phyloP scores from a whole-genome alignment of 1,139 yeast genomes.

The Pichia sp. region DNA sequence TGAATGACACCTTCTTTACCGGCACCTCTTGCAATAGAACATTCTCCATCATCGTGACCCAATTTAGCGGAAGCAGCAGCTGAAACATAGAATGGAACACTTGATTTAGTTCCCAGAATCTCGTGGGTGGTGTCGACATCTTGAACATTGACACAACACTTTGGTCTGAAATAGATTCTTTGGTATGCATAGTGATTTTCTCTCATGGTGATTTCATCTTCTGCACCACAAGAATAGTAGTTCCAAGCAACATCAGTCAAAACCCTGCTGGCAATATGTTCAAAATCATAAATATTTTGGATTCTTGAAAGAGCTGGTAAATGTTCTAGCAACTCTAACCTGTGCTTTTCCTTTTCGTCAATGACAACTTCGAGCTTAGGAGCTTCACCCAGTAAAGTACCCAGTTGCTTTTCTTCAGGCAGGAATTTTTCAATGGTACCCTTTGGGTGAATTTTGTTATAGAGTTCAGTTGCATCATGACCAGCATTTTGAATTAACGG shows the following conservation, averaged over 20 bases:
- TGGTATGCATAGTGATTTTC: slow-evolving; percentile 30
- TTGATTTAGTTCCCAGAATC: slow-evolving; percentile 38
- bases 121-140: slow-evolving; percentile 28
- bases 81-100: slow-evolving; percentile 60
- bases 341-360: slow-evolving; percentile 27
- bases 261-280: slow-evolving; percentile 26
- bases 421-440: slow-evolving; percentile 37
- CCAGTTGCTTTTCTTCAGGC: slow-evolving; percentile 28
- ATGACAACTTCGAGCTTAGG: slow-evolving; percentile 26
- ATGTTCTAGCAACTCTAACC: slow-evolving; percentile 17
- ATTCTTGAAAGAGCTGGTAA: slow-evolving; percentile 24
- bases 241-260: slow-evolving; percentile 28
- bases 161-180: slow-evolving; percentile 29
- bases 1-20: slow-evolving; percentile 45
- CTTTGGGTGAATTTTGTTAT: slow-evolving; percentile 70
- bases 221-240: slow-evolving; percentile 29
- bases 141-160: slow-evolving; percentile 29
- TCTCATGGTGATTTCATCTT: slow-evolving; percentile 29
- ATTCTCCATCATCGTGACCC: slow-evolving; percentile 75
- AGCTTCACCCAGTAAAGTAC: slow-evolving; percentile 29
- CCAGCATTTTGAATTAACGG: slow-evolving; percentile 79
- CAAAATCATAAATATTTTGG: slow-evolving; percentile 29
- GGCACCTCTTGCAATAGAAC: slow-evolving; percentile 62
- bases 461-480: slow-evolving; percentile 81
- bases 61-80: slow-evolving; percentile 75